A percentile compares a stretch with the other conserved stretches of the same genome.
Evolutionary conservation across 306 rosid genomes (phyloP).

Genomic region (Quercus wislizeni): DNA sequence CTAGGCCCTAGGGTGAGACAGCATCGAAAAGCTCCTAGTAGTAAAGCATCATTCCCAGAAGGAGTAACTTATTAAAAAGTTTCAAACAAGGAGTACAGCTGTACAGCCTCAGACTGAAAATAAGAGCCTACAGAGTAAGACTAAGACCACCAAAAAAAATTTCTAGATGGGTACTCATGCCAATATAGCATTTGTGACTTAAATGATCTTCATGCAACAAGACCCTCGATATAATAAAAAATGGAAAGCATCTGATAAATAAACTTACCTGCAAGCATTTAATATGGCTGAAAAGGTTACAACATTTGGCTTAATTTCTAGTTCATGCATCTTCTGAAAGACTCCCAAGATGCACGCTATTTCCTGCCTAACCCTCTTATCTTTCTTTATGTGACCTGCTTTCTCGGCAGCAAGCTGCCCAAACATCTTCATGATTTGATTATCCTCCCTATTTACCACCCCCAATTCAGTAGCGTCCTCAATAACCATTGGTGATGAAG

Average conservation of each 20-base stretch:
- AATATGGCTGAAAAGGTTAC: slow-evolving; percentile 80
- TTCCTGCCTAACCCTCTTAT: slow-evolving; percentile 42
- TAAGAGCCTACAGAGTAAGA: too few relatives aligned
- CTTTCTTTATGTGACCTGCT: slow-evolving; percentile 40
- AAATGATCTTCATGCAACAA: slow-evolving; percentile 6
- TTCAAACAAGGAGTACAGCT: neutral
- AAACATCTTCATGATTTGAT: slow-evolving; percentile 38
- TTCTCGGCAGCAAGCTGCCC: slow-evolving; percentile 64
- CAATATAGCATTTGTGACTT: neutral
- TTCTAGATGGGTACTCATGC: neutral
- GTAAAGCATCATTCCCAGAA: neutral
- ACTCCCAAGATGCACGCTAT: slow-evolving; percentile 53
- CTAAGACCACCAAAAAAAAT: neutral
- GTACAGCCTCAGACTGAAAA: too few relatives aligned
- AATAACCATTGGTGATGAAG: slow-evolving; percentile 17
- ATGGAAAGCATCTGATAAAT: neutral
- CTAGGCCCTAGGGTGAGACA: neutral
- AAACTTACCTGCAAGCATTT: slow-evolving; percentile 88
- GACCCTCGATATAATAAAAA: neutral
- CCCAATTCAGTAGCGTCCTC: slow-evolving; percentile 16
- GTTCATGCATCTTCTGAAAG: slow-evolving; percentile 69
- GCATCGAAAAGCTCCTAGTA: neutral
- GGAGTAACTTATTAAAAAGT: neutral
- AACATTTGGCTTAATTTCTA: slow-evolving; percentile 58
- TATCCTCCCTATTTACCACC: slow-evolving; percentile 20